Conservation (phyloP, 1,284 basidiomycete genomes). For the Malassezia japonica region DNA sequence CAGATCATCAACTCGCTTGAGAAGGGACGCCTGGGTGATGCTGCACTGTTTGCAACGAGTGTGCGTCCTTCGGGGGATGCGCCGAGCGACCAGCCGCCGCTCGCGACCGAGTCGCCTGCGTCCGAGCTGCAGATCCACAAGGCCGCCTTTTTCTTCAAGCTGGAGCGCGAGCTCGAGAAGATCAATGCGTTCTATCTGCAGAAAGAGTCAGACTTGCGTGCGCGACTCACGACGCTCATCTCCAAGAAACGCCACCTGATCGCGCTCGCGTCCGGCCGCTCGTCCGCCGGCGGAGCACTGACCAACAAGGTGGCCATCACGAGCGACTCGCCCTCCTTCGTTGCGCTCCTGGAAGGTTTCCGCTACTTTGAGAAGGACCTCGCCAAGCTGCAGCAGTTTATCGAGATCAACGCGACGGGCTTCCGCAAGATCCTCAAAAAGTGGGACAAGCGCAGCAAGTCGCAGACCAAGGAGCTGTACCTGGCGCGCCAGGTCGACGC, state of each 20-base stretch:
- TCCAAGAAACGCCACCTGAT: slow-evolving; percentile 79
- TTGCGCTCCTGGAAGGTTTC: slow-evolving; percentile 84
- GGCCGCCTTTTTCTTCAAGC: slow-evolving; percentile 97
- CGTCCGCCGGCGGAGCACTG: not conserved
- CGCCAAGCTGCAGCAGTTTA: slow-evolving; percentile 90
- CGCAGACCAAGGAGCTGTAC: slow-evolving; percentile 89
- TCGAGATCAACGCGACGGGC: slow-evolving; percentile 94
- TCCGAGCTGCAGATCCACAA: slow-evolving; percentile 62
- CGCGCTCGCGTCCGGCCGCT: slow-evolving; percentile 26
- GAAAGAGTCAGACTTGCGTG: slow-evolving; percentile 87
- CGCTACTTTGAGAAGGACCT: slow-evolving; percentile 87
- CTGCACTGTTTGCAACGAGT: slow-evolving; percentile 73
- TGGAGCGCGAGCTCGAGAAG: slow-evolving; percentile 97
- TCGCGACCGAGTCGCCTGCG: slow-evolving; percentile 27
- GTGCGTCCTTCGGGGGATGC: slow-evolving; percentile 55
- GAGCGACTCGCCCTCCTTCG: slow-evolving; percentile 40
- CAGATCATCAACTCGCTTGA: slow-evolving; percentile 92
- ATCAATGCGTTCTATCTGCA: slow-evolving; percentile 99
- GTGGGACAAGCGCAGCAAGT: slow-evolving; percentile 94
- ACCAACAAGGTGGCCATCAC: slow-evolving; percentile 28
- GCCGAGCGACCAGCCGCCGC: slow-evolving; percentile 17
- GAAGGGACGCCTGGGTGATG: slow-evolving; percentile 78
- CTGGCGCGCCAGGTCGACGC: slow-evolving; percentile 94
- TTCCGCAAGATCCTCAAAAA: slow-evolving; percentile 98
- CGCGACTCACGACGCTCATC: slow-evolving; percentile 77